These are phyloP conservation scores for Limnanthes douglasii DNA, from an alignment of 345 rosid species.

Conservation along the genomic window DNA sequence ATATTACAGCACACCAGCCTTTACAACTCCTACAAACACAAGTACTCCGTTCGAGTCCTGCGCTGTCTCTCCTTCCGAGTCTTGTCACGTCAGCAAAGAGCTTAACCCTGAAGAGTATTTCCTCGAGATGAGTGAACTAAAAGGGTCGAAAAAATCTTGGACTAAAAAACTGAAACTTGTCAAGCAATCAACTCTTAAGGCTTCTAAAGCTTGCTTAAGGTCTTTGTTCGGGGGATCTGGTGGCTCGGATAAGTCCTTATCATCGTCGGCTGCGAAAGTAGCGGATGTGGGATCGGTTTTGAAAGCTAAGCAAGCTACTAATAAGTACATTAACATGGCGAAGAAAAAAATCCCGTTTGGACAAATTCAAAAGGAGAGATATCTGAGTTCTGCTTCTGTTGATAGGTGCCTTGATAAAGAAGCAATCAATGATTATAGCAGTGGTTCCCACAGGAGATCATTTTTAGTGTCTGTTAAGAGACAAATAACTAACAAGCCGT, in stretches of 20 bases:
- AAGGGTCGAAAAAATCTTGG: conserved; percentile 51
- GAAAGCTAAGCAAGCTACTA: conserved; percentile 14
- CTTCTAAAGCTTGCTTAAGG: conserved; percentile 57
- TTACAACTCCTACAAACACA: conserved; percentile 35
- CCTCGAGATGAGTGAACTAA: conserved; percentile 14
- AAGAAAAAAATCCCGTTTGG: conserved; percentile 25
- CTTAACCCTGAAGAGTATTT: conserved; percentile 48
- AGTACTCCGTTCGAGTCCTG: conserved; percentile 85
- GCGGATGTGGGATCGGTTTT: conserved; percentile 28
- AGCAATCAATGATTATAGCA: conserved; percentile 8
- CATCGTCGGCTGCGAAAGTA: conserved; percentile 28
- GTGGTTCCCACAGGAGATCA: conserved; percentile 48
- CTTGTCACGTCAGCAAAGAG: conserved; percentile 62
- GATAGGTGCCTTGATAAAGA: conserved; percentile 7
- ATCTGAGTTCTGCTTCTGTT: conserved; percentile 19
- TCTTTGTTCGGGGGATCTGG: conserved; percentile 55
- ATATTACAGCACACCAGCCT: conserved; percentile 47
- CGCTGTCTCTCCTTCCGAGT: conserved; percentile 61
- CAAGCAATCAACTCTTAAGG: conserved; percentile 48
- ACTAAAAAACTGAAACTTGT: conserved; percentile 38
- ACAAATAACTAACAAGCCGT: conserved; percentile 28
- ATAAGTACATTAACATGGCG: conserved; percentile 11
- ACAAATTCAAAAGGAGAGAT: conserved; percentile 29
- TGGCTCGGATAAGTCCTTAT: conserved; percentile 53
- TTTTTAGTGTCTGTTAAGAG: conserved; percentile 54